phyloP scores from a whole-genome alignment of 2,329 filamentous ascomycete genomes.

The Albophoma yamanashiensis region DNA sequence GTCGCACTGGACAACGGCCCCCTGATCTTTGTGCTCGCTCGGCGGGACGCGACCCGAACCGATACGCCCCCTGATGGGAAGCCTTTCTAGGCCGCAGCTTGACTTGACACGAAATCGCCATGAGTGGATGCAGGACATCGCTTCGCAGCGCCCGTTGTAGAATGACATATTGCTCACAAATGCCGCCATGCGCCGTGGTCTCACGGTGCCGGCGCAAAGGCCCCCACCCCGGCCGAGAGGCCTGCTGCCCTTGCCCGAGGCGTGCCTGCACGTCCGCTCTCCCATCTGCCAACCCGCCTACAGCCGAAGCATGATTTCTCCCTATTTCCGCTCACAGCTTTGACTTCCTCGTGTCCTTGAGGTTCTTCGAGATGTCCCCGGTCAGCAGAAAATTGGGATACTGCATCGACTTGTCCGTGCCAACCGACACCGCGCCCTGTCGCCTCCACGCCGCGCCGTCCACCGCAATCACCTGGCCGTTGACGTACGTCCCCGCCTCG shows the following conservation, averaged over 20 bases:
- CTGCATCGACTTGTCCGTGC: constrained; percentile 33
- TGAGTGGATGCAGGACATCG: not conserved
- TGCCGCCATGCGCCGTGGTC: not conserved
- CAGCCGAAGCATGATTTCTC: not conserved
- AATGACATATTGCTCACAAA: not conserved
- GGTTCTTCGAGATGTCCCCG: constrained; percentile 21
- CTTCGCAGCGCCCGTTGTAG: not conserved
- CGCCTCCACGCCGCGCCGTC: constrained; percentile 50
- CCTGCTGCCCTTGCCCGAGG: not conserved
- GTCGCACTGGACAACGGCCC: not conserved
- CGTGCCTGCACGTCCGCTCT: not conserved
- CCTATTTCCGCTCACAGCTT: constrained; percentile 24
- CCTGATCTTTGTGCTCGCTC: not conserved
- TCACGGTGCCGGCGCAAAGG: not conserved
- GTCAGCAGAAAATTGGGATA: constrained; percentile 40
- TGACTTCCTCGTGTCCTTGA: constrained; percentile 23
- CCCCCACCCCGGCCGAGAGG: not conserved
- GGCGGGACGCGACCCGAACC: not conserved
- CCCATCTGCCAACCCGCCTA: not conserved
- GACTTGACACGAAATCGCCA: not conserved
- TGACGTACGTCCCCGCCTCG: constrained; percentile 77
- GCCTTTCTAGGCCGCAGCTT: not conserved
- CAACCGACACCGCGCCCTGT: constrained; percentile 34
- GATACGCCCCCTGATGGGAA: not conserved
- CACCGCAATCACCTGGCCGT: constrained; percentile 70